Evolutionary conservation across 1,284 basidiomycete species (phyloP).

Genomic region (Microbotryum saponariae): DNA sequence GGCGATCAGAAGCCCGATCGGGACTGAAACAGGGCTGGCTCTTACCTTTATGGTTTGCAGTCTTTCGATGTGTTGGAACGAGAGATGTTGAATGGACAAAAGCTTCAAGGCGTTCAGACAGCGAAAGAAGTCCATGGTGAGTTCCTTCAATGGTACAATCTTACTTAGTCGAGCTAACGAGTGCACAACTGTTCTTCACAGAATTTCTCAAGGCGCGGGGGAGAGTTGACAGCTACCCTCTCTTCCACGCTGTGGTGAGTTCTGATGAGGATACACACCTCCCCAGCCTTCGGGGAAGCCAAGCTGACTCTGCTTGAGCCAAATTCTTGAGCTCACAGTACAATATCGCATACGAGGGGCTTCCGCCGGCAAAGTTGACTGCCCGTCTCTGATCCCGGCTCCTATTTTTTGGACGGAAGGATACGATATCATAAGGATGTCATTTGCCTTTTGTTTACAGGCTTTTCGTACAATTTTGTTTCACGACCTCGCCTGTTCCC

Average conservation of each 20-base stretch:
- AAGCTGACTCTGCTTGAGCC: no score
- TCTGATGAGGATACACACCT: background rate
- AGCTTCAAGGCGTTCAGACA: slow-evolving; percentile 48
- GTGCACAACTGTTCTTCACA: slow-evolving; percentile 16
- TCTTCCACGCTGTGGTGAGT: slow-evolving; percentile 42
- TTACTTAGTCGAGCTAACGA: slow-evolving; percentile 43
- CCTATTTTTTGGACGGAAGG: background rate
- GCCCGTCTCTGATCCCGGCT: slow-evolving; percentile 19
- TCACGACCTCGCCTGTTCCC: background rate
- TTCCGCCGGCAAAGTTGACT: slow-evolving; percentile 22
- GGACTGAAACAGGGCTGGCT: background rate
- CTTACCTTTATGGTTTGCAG: slow-evolving; percentile 29
- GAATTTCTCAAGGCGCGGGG: slow-evolving; percentile 47
- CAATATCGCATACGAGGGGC: slow-evolving; percentile 27
- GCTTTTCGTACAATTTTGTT: background rate
- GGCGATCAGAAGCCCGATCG: no score
- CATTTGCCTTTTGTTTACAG: no score
- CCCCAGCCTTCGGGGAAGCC: background rate
- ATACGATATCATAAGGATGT: background rate
- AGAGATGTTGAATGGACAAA: slow-evolving; percentile 52
- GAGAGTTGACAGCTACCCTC: slow-evolving; percentile 48
- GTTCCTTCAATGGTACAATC: background rate
- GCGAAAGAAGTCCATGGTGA: slow-evolving; percentile 28
- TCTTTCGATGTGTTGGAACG: slow-evolving; percentile 49
- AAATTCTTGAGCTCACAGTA: slow-evolving; percentile 6